Conservation (phyloP, 495 filamentous ascomycete genomes). For the Penicillium paradoxum region DNA sequence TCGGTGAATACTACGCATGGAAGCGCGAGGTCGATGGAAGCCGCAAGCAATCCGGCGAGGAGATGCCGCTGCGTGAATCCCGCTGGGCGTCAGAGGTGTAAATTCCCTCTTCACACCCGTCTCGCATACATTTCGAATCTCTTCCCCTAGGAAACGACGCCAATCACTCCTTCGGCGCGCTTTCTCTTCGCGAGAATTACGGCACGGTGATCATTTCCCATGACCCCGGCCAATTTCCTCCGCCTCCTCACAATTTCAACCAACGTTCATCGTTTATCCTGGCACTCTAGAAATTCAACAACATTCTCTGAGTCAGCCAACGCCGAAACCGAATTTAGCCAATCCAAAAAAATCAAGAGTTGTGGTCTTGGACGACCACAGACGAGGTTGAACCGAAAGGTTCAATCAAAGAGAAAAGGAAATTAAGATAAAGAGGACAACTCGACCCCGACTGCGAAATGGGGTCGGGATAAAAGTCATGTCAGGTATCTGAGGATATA, state of each 20-base stretch:
- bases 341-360: background rate
- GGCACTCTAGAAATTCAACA: conserved; percentile 10
- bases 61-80: conserved; percentile 70
- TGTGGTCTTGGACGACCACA: conserved; percentile 3
- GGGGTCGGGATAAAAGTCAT: conserved; percentile 1
- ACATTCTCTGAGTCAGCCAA: background rate
- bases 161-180: background rate
- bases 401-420: background rate
- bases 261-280: background rate
- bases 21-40: conserved; percentile 63
- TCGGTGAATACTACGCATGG: conserved; percentile 98
- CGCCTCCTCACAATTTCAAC: background rate
- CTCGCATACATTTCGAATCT: background rate
- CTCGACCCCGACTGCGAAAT: background rate
- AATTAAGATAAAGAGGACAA: background rate
- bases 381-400: background rate
- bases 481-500: background rate
- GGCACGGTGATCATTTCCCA: background rate
- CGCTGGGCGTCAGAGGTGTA: conserved; percentile 66
- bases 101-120: background rate
- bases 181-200: background rate
- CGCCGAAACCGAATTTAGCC: background rate
- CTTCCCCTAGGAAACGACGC: background rate
- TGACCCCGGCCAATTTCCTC: background rate
- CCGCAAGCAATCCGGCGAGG: conserved; percentile 49